Evolutionary conservation across 2,329 filamentous ascomycete genomes (phyloP), one percentile per base, ranked within the genome.

Genomic region (Aspergillus flavus): DNA sequence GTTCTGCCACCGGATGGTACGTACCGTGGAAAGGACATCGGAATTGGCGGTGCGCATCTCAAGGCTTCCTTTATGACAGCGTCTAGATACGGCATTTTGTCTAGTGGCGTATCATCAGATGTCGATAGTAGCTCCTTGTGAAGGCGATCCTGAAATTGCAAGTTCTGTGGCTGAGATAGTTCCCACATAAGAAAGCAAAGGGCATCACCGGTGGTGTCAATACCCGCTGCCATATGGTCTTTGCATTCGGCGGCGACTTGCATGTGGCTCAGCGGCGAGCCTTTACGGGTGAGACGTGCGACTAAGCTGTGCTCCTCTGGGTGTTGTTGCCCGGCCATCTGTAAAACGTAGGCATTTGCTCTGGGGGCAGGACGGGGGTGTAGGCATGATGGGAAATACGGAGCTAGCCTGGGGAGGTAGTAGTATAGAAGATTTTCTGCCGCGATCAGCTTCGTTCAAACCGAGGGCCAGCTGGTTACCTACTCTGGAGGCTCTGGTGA

Each of bases 141-240:
- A 4, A 91, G 79, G 3, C 75, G 78, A 12, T 77, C 72, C 73
- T 91, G 89, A 56, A 86, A 79, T 2, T 72, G 63, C 1, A 79
- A 68, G 5, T 84, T 88, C 9, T 81, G 75, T 2, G 87, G 86
- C 66, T 86, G 85, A 1, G 89, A 91, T 2, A 92, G 80, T 72
- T 91, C 85, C 84, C 88, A 89, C 86, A 92, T 89, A 14, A 91
- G 79, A 71, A 91, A 91, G 70, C 88, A 91, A 0, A 91, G 79
- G 0, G 83, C 87, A 67, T 91, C 89, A 19, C 89, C 88, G 0
- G 89, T 91, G 0, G 89, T 91, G 69, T 91, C 89, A 64, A 91
- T 90, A 0, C 89, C 89, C 0, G 89, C 89, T 0, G 85, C 87
- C 86, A 91, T 87, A 73, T 91, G 89, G 68, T 91, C 89, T 61